Conservation (phyloP, 1,284 basidiomycete species). For the Cystobasidium pallidum region DNA sequence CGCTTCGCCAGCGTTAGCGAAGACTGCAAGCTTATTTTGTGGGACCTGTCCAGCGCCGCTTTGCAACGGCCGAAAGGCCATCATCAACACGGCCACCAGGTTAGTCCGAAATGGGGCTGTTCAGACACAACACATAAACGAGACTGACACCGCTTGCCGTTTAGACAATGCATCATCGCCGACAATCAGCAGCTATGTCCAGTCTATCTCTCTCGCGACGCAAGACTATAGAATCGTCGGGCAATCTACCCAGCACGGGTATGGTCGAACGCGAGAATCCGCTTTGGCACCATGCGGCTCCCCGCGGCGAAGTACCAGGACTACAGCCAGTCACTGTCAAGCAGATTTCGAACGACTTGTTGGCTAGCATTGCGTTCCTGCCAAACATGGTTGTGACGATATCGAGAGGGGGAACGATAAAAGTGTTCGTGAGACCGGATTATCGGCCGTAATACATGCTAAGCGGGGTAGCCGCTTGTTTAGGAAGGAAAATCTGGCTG, state of each 20-base stretch:
- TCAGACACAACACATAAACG: no score
- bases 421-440: constrained; percentile 77
- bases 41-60: constrained; percentile 85
- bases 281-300: constrained; percentile 79
- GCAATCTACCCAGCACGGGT: constrained; percentile 60
- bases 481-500: no score
- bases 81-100: constrained; percentile 55
- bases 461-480: no score
- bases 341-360: constrained; percentile 77
- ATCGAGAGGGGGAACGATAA: constrained; percentile 71
- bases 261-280: constrained; percentile 58
- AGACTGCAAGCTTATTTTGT: constrained; percentile 90
- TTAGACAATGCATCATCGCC: constrained; percentile 56
- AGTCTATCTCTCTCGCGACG: constrained; percentile 70
- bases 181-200: constrained; percentile 70
- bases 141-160: not conserved
- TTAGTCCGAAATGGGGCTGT: constrained; percentile 1
- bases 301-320: constrained; percentile 81
- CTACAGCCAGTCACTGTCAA: constrained; percentile 75
- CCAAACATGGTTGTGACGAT: constrained; percentile 75
- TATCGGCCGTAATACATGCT: constrained; percentile 19
- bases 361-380: constrained; percentile 71
- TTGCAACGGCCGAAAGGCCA: constrained; percentile 73
- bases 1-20: constrained; percentile 86
- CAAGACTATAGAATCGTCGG: constrained; percentile 61